A percentile compares a stretch with the other conserved stretches of the same genome.
phyloP scores from a whole-genome alignment of 192 early-diverging fungal species.

The Kappamyces sp. region DNA sequence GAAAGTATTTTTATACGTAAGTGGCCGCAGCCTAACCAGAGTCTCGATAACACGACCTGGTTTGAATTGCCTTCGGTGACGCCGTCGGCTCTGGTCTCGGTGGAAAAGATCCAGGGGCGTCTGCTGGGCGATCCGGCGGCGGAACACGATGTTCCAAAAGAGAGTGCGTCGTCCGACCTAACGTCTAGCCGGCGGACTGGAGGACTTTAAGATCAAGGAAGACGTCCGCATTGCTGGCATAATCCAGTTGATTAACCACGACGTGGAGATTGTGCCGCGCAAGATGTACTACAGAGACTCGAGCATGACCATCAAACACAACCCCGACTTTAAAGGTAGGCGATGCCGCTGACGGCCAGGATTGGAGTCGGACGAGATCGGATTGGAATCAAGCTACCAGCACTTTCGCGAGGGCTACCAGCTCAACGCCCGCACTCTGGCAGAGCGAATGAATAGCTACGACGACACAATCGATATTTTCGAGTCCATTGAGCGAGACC shows the following conservation, averaged over 20 bases:
- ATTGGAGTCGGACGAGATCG: conserved; percentile 29
- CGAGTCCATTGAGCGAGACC: conserved; percentile 40
- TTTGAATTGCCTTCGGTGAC: conserved; percentile 45
- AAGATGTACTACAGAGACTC: conserved; percentile 45
- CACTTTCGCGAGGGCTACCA: conserved; percentile 54
- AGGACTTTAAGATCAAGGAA: conserved; percentile 32
- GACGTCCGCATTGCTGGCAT: conserved; percentile 41
- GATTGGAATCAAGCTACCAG: conserved; percentile 39
- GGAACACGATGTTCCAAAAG: conserved; percentile 33
- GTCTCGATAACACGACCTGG: conserved; percentile 47
- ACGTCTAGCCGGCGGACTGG: conserved; percentile 27
- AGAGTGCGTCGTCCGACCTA: conserved; percentile 2
- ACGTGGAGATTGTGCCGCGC: conserved; percentile 47
- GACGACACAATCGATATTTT: conserved; percentile 53
- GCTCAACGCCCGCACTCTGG: conserved; percentile 35
- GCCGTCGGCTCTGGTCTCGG: conserved; percentile 29
- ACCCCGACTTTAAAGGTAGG: conserved; percentile 40
- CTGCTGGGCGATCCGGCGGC: conserved; percentile 48
- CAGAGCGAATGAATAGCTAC: conserved; percentile 38
- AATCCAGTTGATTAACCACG: conserved; percentile 43
- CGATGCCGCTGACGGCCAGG: conserved; percentile 20
- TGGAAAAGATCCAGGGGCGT: conserved; percentile 32
- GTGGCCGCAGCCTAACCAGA: conserved; percentile 4
- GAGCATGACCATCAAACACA: conserved; percentile 29
- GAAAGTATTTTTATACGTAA: conserved; percentile 52